Evolutionary conservation across 441 rosid genomes (phyloP), one percentile per base, ranked within the genome.

Genomic region (Dalechampia spathulata): DNA sequence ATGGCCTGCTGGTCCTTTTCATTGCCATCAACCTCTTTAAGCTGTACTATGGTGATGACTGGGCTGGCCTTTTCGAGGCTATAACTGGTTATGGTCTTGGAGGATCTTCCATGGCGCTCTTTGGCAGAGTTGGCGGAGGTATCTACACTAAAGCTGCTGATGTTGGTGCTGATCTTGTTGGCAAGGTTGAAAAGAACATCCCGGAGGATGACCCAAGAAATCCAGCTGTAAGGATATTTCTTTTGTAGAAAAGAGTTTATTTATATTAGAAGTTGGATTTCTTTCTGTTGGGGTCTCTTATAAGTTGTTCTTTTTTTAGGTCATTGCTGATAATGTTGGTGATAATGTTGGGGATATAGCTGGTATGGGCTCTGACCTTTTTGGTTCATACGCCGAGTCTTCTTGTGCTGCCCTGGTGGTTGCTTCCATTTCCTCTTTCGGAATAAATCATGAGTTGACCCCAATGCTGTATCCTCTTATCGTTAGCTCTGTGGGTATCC

Each of bases 281-380:
- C 25, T 30, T 56, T 42, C 11, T 32, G 21, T 27, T n/a, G n/a
- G 32, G 37, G 15, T 55, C 49, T 36, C 19, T 46, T 26, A 48
- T 1, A 26, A 43, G 34, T 64, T 70, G 55, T 20, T 71, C 30
- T 55, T 49, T 63, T 49, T 55, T 14, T 63, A 69, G 73, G 73
- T 92, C 37, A 92, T 88, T 75, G 95, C 98, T 36, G 98, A 92
- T 65, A 92, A 88, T 70, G 98, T 92, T 5, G 96, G 96, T 71
- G 98, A 92, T 60, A 88, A 92, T 67, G 92, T 89, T 60, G 95
- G 96, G n/a, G 94, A 92, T 72, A 92, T 92, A 30, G 96, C 99
- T 61, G 96, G 97, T 46, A 92, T 89, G 96, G 97, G 99, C 62
- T 86, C 94, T 54, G 99, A 92, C 77, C 96, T 92, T 47, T 92